A percentile compares a stretch with the other conserved stretches of the same genome.
phyloP scores from a whole-genome alignment of 306 rosid genomes.

The Gynostemma pentaphyllum region DNA sequence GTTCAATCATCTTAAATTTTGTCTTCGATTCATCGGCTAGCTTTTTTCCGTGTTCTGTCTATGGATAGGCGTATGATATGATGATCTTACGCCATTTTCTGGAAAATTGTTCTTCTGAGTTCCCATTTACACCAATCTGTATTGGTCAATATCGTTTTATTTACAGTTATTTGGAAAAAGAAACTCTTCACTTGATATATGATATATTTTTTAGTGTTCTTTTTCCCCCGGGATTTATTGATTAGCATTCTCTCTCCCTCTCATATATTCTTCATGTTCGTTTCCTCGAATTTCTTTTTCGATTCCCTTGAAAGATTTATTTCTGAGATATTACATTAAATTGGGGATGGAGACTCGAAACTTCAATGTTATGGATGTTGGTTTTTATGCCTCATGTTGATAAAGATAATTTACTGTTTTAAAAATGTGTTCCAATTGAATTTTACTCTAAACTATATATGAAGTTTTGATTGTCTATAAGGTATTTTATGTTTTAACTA shows the following conservation, averaged over 20 bases:
- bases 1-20: constrained; percentile 24
- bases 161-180: background rate
- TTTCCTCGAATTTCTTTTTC: background rate
- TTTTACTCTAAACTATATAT: too few relatives aligned
- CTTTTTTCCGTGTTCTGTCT: background rate
- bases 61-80: background rate
- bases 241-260: background rate
- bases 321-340: too few relatives aligned
- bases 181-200: constrained; percentile 1
- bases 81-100: background rate
- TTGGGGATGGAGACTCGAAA: too few relatives aligned
- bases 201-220: background rate
- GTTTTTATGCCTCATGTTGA: too few relatives aligned
- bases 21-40: background rate
- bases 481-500: too few relatives aligned
- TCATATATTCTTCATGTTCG: background rate
- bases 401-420: too few relatives aligned
- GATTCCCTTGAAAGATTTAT: too few relatives aligned
- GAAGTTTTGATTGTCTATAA: too few relatives aligned
- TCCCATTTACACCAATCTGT: background rate
- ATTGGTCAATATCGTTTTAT: background rate
- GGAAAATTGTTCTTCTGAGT: background rate
- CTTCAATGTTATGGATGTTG: too few relatives aligned
- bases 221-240: background rate
- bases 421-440: too few relatives aligned